Percentiles rank a stretch among this genome's conserved stretches.
Conservation (phyloP, 2,329 filamentous ascomycete genomes). For the Pezicula carpinea region DNA sequence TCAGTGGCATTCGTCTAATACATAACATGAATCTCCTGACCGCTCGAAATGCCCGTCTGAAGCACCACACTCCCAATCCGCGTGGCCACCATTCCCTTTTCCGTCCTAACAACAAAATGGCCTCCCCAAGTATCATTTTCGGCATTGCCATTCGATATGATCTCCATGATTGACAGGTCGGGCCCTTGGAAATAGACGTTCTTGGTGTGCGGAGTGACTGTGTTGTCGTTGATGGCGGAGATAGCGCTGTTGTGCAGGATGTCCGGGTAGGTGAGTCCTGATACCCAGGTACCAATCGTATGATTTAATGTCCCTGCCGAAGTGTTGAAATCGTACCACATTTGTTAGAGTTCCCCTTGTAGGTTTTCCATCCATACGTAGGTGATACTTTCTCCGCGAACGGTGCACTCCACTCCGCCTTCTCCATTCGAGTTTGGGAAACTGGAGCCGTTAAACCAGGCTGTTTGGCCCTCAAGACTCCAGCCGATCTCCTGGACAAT, state of each 20-base stretch:
- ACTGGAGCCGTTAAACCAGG: neutral
- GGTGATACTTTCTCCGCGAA: neutral
- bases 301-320: neutral
- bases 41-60: neutral
- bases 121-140: neutral
- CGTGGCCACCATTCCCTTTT: neutral
- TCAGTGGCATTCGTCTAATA: too few relatives aligned
- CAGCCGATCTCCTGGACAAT: neutral
- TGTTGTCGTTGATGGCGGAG: neutral
- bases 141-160: neutral
- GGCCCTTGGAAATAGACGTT: neutral
- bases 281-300: neutral
- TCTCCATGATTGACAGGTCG: neutral
- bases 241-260: neutral
- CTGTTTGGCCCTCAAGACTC: neutral
- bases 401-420: neutral
- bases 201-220: neutral
- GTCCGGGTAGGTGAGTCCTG: neutral
- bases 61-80: neutral
- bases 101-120: neutral
- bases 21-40: too few relatives aligned
- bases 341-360: neutral
- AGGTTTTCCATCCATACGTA: constrained; percentile 1
- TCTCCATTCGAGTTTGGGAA: neutral
- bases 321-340: neutral